A percentile compares a stretch with the other conserved stretches of the same genome.
Evolutionary conservation across 495 filamentous ascomycete species (phyloP).

Genomic region (Penicillium turbatum): DNA sequence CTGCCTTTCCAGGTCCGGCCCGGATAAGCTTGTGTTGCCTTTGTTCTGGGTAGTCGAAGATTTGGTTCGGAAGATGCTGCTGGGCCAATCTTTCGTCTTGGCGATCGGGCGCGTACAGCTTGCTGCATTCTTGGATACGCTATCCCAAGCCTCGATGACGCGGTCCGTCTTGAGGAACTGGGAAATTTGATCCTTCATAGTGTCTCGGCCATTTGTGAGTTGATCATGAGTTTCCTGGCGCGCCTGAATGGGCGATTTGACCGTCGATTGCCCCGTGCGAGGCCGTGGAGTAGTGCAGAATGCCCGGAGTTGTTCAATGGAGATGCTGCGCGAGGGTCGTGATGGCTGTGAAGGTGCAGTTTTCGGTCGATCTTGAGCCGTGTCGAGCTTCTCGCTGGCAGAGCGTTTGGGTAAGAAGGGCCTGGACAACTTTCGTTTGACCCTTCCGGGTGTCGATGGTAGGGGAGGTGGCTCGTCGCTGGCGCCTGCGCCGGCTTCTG

Average conservation of each 20-base stretch:
- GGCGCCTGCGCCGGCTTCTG: slow-evolving; percentile 8
- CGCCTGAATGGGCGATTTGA: slow-evolving; percentile 5
- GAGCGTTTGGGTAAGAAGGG: slow-evolving; percentile 26
- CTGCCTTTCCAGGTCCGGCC: slow-evolving; percentile 20
- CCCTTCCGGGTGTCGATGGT: slow-evolving; percentile 21
- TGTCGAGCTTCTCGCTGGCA: slow-evolving; percentile 16
- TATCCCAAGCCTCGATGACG: slow-evolving; percentile 40
- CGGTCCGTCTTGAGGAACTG: slow-evolving; percentile 40
- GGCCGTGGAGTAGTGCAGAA: slow-evolving; percentile 20
- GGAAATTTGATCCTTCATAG: slow-evolving; percentile 36
- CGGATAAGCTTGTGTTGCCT: slow-evolving; percentile 8
- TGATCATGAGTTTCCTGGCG: slow-evolving; percentile 12
- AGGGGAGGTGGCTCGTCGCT: slow-evolving; percentile 11
- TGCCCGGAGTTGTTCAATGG: slow-evolving; percentile 28
- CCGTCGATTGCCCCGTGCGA: slow-evolving; percentile 15
- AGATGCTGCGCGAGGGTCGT: slow-evolving; percentile 24
- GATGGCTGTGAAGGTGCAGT: slow-evolving; percentile 28
- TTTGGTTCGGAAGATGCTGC: slow-evolving; percentile 35
- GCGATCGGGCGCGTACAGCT: slow-evolving; percentile 7
- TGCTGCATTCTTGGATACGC: slow-evolving; percentile 18
- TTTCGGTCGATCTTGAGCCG: slow-evolving; percentile 18
- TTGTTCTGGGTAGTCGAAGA: slow-evolving; percentile 14
- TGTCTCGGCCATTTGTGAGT: slow-evolving; percentile 19
- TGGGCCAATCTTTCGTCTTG: slow-evolving; percentile 30
- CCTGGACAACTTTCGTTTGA: slow-evolving; percentile 30